Evolutionary conservation across 495 filamentous ascomycete genomes (phyloP), one percentile per base, ranked within the genome.

Genomic region (Annulohypoxylon nitens): DNA sequence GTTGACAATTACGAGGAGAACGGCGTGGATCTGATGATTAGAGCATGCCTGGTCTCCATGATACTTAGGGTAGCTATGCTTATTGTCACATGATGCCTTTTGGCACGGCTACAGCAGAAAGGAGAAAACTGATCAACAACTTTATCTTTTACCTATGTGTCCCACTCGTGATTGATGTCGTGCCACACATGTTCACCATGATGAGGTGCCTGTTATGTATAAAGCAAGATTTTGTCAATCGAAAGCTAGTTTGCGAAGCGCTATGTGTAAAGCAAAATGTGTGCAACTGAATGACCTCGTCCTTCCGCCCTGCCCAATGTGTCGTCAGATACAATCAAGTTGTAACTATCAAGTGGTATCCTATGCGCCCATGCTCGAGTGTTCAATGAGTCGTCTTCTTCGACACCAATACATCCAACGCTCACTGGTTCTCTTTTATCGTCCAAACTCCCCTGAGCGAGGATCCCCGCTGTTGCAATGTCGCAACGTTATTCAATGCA

Each of bases 1-100:
- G 81, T 83, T 85, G 85, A 89, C 85, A 86, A 88, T 80, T 84
- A 90, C 89, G 89, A 86, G 88, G 87, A 84, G 89, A 89, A 90
- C 89, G 89, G 89, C 88, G 66, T 82, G 69, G 54, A 70, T 82
- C 72, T 78, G 66, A 71, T 53, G 67, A 76, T 39, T 60, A 68
- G 57, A 61, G 59, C 67, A 76, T 75, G 88, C 89, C 89, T 90
- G 89, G 88, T 89, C 89, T 88, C 87, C 85, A 88, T 73, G 64
- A 73, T 67, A 59, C 63, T 81, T 78, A 47, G 64, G 45, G 67
- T 76, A 70, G 71, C 80, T 85, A 78, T 82, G 76, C 72, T 76
- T 74, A 74, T 83, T 85, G 83, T 83, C 81, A 86, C 82, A 85
- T 86, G 79, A 81, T 83, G 84, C 84, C 80, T 82, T 83, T 76